Conservation (phyloP, 495 filamentous ascomycete genomes). For the Penicillium cosmopolitanum region DNA sequence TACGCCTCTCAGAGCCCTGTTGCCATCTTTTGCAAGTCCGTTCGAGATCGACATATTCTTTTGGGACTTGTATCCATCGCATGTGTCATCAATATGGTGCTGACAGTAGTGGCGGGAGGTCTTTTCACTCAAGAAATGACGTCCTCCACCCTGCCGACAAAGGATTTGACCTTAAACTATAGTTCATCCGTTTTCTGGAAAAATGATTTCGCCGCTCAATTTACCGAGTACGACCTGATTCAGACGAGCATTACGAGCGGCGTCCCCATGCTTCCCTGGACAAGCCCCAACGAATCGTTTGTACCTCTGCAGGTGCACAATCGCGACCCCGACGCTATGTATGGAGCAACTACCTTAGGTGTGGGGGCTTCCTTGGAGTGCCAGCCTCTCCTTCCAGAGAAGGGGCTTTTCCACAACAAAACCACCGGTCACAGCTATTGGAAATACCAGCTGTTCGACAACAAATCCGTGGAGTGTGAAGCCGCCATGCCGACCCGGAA, state of each 20-base stretch:
- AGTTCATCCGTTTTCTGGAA: slow-evolving; percentile 37
- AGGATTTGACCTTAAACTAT: slow-evolving; percentile 35
- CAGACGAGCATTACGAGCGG: slow-evolving; percentile 47
- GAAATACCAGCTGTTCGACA: slow-evolving; percentile 33
- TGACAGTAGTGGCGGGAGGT: slow-evolving; percentile 43
- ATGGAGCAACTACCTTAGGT: slow-evolving; percentile 37
- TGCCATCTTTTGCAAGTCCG: slow-evolving; percentile 36
- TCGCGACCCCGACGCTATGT: slow-evolving; percentile 30
- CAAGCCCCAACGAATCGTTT: slow-evolving; percentile 40
- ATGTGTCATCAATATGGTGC: slow-evolving; percentile 38
- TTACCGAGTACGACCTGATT: slow-evolving; percentile 47
- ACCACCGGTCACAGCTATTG: slow-evolving; percentile 28
- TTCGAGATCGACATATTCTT: slow-evolving; percentile 37
- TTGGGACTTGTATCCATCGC: slow-evolving; percentile 39
- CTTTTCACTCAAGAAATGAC: slow-evolving; percentile 43
- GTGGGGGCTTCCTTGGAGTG: slow-evolving; percentile 40
- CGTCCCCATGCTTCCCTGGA: slow-evolving; percentile 43
- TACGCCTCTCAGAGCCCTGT: slow-evolving; percentile 45
- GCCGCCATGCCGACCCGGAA: slow-evolving; percentile 33
- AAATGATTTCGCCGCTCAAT: slow-evolving; percentile 43
- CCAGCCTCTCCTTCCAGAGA: slow-evolving; percentile 20
- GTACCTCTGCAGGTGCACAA: slow-evolving; percentile 34
- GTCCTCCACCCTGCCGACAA: slow-evolving; percentile 31
- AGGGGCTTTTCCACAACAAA: slow-evolving; percentile 20
- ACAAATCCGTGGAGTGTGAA: slow-evolving; percentile 31